Evolutionary conservation across 495 filamentous ascomycete species (phyloP), one percentile per base, ranked within the genome.

Genomic region (Neurospora sp.): DNA sequence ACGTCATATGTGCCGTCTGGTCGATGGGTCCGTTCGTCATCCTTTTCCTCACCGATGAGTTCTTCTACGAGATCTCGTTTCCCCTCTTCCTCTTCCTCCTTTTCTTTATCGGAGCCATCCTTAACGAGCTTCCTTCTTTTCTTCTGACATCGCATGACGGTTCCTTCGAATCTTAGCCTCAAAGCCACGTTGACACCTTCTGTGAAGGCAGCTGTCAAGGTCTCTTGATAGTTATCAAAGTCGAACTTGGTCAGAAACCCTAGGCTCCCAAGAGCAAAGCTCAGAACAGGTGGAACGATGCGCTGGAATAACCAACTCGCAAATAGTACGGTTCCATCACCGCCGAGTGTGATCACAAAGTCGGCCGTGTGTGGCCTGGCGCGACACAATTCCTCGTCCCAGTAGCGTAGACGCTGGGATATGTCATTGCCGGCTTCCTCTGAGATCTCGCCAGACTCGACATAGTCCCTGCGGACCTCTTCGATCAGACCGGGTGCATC

Each of bases 241-340:
- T 97, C 94, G 81, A 98, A 98, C 79, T 97, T 97, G 20, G 96
- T 98, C 74, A 99, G 83, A 78, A 99, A 98, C 0, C 96, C 96
- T 37, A 99, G 82, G 22, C 94, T 97, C 4, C 96, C 96, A 39
- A 98, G 82, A 31, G 94, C 88, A 81, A 99, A 98, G 69, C 93
- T 94, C 27, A 99, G 83, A 7, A 98, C 93, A 0, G 96, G 96
- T 6, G 96, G 96, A 0, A 98, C 95, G 70, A 98, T 90, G n/a
- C 93, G 86, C 85, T 99, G 96, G 80, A 99, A 99, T 40, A 99
- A 84, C 95, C 96, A 99, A 76, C 90, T 94, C 0, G 96, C 93
- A 78, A 97, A 98, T 40, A 99, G 84, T 40, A 99, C 95, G 0
- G 96, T 99, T 16, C 96, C 96, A 78, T 99, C 96, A 10, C 96